Evolutionary conservation across 768 basidiomycete species (phyloP).

Genomic region (Termitomyces sp.): DNA sequence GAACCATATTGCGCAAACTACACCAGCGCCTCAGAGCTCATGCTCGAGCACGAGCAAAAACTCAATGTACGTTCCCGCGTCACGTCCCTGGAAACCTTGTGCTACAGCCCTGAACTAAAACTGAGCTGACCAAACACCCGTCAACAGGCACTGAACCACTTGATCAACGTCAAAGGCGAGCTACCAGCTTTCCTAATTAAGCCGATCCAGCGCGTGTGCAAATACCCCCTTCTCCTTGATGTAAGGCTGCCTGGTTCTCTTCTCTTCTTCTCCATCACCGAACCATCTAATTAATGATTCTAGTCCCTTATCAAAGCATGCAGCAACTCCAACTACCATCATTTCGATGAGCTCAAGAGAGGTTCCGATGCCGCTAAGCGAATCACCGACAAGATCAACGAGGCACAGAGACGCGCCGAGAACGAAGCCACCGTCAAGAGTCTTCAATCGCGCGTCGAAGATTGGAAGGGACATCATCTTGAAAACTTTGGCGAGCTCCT

Average conservation of each 20-base stretch:
- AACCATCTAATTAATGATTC: conserved; percentile 2
- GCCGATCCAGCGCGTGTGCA: conserved; percentile 97
- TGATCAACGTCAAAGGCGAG: conserved; percentile 89
- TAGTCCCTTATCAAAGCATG: conserved; percentile 77
- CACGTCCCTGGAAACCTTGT: conserved; percentile 1
- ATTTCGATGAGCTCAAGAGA: conserved; percentile 74
- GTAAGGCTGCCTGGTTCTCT: too few relatives aligned
- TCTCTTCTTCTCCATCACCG: conserved; percentile 5
- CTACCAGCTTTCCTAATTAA: conserved; percentile 97
- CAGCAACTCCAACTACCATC: conserved; percentile 53
- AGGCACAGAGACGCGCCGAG: conserved; percentile 86
- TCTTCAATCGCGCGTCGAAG: conserved; percentile 82
- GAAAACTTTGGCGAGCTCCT: conserved; percentile 92
- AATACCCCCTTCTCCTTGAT: conserved; percentile 92
- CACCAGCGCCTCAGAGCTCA: conserved; percentile 78
- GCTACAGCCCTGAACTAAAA: conserved; percentile 15
- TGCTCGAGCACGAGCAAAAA: conserved; percentile 81
- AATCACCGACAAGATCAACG: conserved; percentile 94
- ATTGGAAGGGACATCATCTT: conserved; percentile 98
- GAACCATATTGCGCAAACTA: conserved; percentile 98
- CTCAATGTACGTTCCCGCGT: conserved; percentile 57
- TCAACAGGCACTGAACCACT: conserved; percentile 68
- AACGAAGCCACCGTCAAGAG: conserved; percentile 88
- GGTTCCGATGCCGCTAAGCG: conserved; percentile 87
- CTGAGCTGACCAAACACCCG: conserved; percentile 31